A percentile compares a stretch with the other conserved stretches of the same genome.
phyloP scores from a whole-genome alignment of 1,284 basidiomycete genomes.

The Melanopsichium pennsylvanicum region DNA sequence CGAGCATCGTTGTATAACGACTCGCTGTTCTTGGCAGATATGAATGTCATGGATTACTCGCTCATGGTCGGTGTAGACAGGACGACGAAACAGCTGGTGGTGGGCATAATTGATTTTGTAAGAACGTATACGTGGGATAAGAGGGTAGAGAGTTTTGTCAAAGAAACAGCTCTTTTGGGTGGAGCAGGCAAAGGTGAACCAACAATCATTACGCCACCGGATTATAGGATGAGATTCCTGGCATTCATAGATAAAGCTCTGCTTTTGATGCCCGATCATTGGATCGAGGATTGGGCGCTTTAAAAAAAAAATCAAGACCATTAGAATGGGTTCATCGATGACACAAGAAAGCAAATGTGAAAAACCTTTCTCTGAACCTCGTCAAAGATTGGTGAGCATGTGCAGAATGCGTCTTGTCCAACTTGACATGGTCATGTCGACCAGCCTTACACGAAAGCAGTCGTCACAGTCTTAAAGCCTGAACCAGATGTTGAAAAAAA shows the following conservation, averaged over 20 bases:
- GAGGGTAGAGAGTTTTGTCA: constrained; percentile 95
- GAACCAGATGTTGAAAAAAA: no score
- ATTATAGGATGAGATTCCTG: constrained; percentile 63
- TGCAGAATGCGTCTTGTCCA: no score
- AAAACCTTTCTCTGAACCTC: no score
- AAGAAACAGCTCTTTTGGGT: constrained; percentile 88
- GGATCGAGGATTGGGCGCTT: constrained; percentile 54
- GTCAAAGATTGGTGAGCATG: no score
- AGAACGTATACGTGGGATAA: constrained; percentile 98
- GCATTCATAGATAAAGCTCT: constrained; percentile 61
- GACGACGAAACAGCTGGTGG: constrained; percentile 70
- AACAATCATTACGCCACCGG: constrained; percentile 63
- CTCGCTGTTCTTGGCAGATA: constrained; percentile 81
- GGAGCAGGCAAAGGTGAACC: constrained; percentile 67
- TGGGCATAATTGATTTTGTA: constrained; percentile 97
- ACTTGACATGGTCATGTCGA: no score
- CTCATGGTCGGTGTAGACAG: constrained; percentile 83
- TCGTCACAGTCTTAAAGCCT: no score
- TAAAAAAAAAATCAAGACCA: constrained; percentile 6
- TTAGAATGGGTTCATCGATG: no score
- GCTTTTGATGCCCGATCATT: constrained; percentile 59
- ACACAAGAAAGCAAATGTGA: no score
- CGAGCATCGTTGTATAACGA: constrained; percentile 91
- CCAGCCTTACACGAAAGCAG: no score
- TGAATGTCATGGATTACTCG: constrained; percentile 97